Percentiles rank a stretch among this genome's conserved stretches.
phyloP scores from a whole-genome alignment of 1,284 basidiomycete species.

The Ustilago xerochloae region DNA sequence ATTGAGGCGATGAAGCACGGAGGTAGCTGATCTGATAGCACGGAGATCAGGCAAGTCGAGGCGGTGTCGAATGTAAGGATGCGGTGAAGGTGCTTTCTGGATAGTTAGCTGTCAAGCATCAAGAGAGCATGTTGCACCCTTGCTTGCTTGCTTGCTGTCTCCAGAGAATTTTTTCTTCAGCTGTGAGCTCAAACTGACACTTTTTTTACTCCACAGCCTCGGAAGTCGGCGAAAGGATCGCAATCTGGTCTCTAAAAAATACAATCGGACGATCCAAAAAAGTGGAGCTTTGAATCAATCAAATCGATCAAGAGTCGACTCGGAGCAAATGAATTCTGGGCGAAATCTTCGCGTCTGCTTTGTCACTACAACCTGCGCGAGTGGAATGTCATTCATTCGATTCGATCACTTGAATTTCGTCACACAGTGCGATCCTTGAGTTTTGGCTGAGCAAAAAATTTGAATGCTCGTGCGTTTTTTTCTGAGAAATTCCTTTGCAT shows the following conservation, averaged over 20 bases:
- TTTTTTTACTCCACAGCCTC: slow-evolving; percentile 27
- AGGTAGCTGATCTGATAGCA: no score
- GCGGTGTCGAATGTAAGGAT: no score
- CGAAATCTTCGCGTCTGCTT: slow-evolving; percentile 33
- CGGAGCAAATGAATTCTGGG: neutral
- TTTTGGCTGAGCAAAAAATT: slow-evolving; percentile 30
- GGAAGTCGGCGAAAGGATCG: slow-evolving; percentile 13
- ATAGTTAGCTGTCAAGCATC: neutral
- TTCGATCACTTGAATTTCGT: slow-evolving; percentile 41
- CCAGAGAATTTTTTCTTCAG: slow-evolving; percentile 29
- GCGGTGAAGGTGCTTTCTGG: no score
- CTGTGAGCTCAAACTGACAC: neutral
- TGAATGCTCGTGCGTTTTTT: slow-evolving; percentile 18
- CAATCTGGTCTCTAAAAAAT: neutral
- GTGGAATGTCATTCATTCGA: slow-evolving; percentile 39
- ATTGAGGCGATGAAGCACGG: no score
- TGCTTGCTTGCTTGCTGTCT: slow-evolving; percentile 1
- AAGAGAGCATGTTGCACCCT: slow-evolving; percentile 29
- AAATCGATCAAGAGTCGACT: slow-evolving; percentile 10
- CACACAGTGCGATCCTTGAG: neutral
- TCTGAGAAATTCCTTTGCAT: neutral
- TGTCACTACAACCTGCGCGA: slow-evolving; percentile 18
- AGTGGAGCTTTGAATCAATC: slow-evolving; percentile 8
- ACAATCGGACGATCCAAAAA: slow-evolving; percentile 8
- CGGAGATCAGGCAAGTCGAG: no score